These are phyloP conservation scores for Gypsophila paniculata DNA, from an alignment of 179 eudicot species.

Conservation along the genomic window DNA sequence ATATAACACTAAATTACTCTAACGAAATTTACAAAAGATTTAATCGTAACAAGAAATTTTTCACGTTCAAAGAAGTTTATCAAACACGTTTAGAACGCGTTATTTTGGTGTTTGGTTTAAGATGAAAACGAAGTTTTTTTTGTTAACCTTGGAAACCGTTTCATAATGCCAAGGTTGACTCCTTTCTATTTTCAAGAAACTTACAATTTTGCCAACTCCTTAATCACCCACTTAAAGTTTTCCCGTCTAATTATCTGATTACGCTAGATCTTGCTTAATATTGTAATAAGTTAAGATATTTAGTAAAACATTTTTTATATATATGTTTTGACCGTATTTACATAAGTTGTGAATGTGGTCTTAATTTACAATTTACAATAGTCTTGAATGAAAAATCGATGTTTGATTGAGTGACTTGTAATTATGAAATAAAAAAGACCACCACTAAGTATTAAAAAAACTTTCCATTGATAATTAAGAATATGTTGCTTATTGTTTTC, in stretches of 20 bases:
- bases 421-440: not conserved
- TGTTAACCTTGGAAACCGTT: conserved; percentile 6
- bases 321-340: too few relatives aligned
- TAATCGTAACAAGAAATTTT: not conserved
- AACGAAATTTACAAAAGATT: too few relatives aligned
- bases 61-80: not conserved
- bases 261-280: not conserved
- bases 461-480: conserved; percentile 19
- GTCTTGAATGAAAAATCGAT: too few relatives aligned
- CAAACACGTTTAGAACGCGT: conserved; percentile 12
- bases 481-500: not conserved
- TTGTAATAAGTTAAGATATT: too few relatives aligned
- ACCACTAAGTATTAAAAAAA: not conserved
- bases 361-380: too few relatives aligned
- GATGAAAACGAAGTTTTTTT: conserved; percentile 14
- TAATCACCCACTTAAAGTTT: conserved; percentile 14
- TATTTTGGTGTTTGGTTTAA: too few relatives aligned
- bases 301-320: too few relatives aligned
- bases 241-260: conserved; percentile 2
- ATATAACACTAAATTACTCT: too few relatives aligned
- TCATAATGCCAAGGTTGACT: conserved; percentile 25
- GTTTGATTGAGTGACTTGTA: too few relatives aligned
- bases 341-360: too few relatives aligned
- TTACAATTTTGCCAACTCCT: conserved; percentile 6
- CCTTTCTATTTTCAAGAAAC: conserved; percentile 22